Base-by-base conservation (phyloP, 768 basidiomycete genomes). In the Podaxis rugospora region DNA sequence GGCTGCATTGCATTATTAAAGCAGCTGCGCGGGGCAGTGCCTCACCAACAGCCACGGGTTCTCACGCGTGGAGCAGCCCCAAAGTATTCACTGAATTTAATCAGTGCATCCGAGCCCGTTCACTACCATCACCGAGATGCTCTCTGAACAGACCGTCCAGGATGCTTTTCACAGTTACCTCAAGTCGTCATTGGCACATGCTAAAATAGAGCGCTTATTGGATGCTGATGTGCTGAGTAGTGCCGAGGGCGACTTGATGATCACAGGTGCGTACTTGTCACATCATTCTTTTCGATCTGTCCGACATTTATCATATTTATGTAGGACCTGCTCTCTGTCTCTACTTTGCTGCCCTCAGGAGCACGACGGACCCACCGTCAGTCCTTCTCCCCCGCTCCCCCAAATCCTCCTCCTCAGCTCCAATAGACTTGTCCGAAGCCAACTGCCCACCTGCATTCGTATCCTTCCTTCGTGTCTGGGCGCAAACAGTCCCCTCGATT, bases 231-330 rank as follows among this genome's bases (percentile, higher is more conserved):
- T 91, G 1, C 76, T 94, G 4, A 87, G 86, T 37, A 88, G 86
- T 49, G 93, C 90, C 10, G 89, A 92, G 73, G 83, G 80, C 0
- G 92, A 94, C 77, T 72, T 94, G 32, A 93, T 93, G 91, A 88
- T 94, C 61, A 87, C 89, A 69, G 92, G 92, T 86, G 53, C 46
- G 61, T 61, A 10, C 23, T 49, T 2, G 50, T 47, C 21, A 28
- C 21, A 40, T 54, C 25, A 42, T 28, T 25, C 27, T 39, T 61
- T 42, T 27, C 11, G 14, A 3, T 51, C n/a, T 21, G 56, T 49
- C 37, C 42, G 51, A 44, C 42, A n/a, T 21, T 57, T 57, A 23
- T 35, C 55, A 42, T 23, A 23, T 21, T 42, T 61, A 16, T 13
- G 21, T 55, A 87, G 91, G 91, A 0, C 92, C 92, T 13, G 90